Evolutionary conservation across 257 asterid species (phyloP).

Genomic region (Ocimum tenuiflorum): DNA sequence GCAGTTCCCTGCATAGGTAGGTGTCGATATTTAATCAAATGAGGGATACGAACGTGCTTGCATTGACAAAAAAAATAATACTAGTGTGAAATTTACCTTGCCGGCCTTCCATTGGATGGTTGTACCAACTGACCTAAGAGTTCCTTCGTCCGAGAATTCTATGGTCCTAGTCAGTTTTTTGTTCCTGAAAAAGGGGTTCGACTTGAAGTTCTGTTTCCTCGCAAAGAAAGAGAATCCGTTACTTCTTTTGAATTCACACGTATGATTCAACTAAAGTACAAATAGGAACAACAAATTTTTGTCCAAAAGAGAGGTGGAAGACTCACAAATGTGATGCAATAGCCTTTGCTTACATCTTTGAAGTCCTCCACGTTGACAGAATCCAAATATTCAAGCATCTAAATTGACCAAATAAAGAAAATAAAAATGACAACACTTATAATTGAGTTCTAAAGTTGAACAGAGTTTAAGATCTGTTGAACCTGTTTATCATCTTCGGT

Average conservation of each 20-base stretch:
- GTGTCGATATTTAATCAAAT: neutral
- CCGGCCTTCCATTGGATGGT: slow-evolving; percentile 54
- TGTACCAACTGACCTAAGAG: slow-evolving; percentile 41
- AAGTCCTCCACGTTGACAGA: slow-evolving; percentile 53
- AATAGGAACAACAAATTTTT: neutral
- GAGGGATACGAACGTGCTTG: too few species aligned
- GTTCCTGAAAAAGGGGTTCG: slow-evolving; percentile 48
- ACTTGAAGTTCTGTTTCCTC: slow-evolving; percentile 47
- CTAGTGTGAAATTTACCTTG: slow-evolving; percentile 32
- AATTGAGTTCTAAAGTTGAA: slow-evolving; percentile 7
- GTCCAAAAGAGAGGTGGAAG: neutral
- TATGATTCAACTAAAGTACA: too few species aligned
- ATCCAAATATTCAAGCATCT: slow-evolving; percentile 48
- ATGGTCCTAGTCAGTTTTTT: slow-evolving; percentile 40
- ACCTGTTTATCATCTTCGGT: slow-evolving; percentile 46
- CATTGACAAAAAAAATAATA: slow-evolving; percentile 6
- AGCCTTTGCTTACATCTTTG: slow-evolving; percentile 42
- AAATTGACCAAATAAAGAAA: neutral
- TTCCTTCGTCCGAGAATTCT: slow-evolving; percentile 40
- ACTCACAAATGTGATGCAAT: slow-evolving; percentile 52
- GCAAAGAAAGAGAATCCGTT: neutral
- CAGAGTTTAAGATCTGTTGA: neutral
- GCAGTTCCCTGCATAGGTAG: slow-evolving; percentile 31
- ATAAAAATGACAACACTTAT: neutral
- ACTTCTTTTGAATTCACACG: too few species aligned